Conservation (phyloP, 2,329 filamentous ascomycete species). For the Claviceps monticola region DNA sequence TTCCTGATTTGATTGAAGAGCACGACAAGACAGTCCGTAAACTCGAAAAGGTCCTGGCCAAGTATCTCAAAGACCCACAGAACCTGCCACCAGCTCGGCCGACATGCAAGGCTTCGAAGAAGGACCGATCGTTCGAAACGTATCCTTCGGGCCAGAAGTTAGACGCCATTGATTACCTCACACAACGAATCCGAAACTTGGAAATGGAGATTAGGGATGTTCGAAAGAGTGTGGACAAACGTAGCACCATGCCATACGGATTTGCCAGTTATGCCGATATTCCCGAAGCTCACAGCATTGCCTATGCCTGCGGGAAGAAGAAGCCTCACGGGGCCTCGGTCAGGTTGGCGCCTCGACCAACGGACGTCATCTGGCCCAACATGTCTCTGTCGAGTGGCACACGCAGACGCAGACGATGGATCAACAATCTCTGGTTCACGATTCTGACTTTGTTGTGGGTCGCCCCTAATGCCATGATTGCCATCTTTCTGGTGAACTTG, state of each 20-base stretch:
- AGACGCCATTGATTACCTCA: conserved; percentile 89
- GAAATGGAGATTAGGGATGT: conserved; percentile 77
- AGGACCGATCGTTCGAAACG: conserved; percentile 52
- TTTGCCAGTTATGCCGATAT: conserved; percentile 92
- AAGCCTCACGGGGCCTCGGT: conserved; percentile 68
- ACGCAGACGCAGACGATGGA: conserved; percentile 57
- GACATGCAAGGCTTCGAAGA: conserved; percentile 65
- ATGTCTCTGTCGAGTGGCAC: conserved; percentile 56
- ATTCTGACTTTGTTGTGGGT: conserved; percentile 77
- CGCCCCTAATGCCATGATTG: conserved; percentile 84
- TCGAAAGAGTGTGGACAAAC: conserved; percentile 67
- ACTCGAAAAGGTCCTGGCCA: conserved; percentile 72
- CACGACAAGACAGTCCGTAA: conserved; percentile 70
- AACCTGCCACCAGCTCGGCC: conserved; percentile 66
- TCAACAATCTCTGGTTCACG: conserved; percentile 75
- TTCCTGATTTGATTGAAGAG: conserved; percentile 73
- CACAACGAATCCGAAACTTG: conserved; percentile 67
- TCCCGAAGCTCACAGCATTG: conserved; percentile 74
- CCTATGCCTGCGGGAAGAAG: conserved; percentile 68
- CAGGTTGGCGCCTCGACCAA: conserved; percentile 67
- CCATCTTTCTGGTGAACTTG: conserved; percentile 83
- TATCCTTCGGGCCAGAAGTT: conserved; percentile 61
- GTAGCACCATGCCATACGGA: conserved; percentile 79
- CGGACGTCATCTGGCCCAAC: conserved; percentile 94
- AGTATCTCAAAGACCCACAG: conserved; percentile 78